Conservation (phyloP, 2,329 filamentous ascomycete genomes). For the Didymellaceae sp. region DNA sequence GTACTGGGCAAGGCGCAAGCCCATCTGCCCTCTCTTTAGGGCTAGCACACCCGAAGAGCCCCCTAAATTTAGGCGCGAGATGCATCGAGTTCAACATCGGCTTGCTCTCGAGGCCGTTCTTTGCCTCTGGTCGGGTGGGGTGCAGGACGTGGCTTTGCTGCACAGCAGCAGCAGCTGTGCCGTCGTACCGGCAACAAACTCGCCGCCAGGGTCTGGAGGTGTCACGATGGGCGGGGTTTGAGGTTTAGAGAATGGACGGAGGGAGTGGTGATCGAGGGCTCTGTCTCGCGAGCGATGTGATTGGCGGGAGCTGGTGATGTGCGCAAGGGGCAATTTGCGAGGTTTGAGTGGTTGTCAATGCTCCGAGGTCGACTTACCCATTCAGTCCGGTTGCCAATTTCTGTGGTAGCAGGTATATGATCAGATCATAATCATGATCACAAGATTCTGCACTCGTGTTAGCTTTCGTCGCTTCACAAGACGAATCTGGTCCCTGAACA, state of each 20-base stretch:
- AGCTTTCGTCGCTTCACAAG: too few species aligned
- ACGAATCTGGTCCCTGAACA: too few species aligned
- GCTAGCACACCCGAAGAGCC: conserved; percentile 8
- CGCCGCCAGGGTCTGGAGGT: neutral
- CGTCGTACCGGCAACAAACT: neutral
- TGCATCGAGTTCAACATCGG: conserved; percentile 3
- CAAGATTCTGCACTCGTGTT: too few species aligned
- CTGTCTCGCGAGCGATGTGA: neutral
- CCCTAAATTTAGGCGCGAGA: conserved; percentile 12
- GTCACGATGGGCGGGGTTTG: neutral
- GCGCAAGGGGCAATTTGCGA: neutral
- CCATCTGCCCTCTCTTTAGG: neutral
- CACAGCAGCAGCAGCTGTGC: neutral
- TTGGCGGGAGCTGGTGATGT: conserved; percentile 2
- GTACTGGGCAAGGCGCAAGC: neutral
- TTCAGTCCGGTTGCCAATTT: too few species aligned
- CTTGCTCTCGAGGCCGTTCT: neutral
- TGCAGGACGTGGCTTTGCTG: neutral
- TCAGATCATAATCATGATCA: too few species aligned
- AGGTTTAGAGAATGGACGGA: neutral
- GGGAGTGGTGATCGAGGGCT: neutral
- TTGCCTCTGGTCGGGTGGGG: neutral
- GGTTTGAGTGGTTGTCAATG: neutral
- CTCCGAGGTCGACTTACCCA: neutral
- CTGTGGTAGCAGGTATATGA: too few species aligned